These are phyloP conservation scores for Lepidium campestre DNA, from an alignment of 441 rosid species.

Conservation along the genomic window DNA sequence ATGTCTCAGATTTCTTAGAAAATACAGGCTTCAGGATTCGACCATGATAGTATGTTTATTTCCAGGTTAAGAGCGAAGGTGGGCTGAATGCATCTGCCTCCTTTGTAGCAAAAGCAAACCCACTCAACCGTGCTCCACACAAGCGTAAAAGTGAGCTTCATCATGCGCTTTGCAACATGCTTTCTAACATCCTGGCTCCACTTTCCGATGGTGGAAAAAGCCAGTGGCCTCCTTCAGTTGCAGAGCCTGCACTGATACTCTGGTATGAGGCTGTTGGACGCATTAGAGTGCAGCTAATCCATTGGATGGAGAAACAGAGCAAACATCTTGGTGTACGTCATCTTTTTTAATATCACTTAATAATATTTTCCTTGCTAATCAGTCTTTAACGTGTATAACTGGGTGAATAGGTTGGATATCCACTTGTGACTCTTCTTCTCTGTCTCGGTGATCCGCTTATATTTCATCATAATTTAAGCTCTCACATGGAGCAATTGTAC, in stretches of 20 bases:
- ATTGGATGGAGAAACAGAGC: constrained; percentile 99
- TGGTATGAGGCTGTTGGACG: constrained; percentile 99
- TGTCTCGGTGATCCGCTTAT: constrained; percentile 98
- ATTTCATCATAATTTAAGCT: constrained; percentile 77
- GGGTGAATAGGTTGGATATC: constrained; percentile 84
- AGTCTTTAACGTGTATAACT: constrained; percentile 23
- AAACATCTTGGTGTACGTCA: constrained; percentile 88
- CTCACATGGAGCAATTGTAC: constrained; percentile 98
- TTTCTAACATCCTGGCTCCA: constrained; percentile 92
- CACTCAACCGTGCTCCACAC: constrained; percentile 86
- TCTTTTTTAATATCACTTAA: background rate
- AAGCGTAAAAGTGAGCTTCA: constrained; percentile 96
- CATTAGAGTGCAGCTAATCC: constrained; percentile 76
- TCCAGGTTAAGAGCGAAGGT: constrained; percentile 94
- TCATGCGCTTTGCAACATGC: constrained; percentile 98
- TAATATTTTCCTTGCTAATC: constrained; percentile 3
- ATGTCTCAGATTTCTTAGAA: constrained; percentile 28
- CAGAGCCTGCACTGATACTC: constrained; percentile 85
- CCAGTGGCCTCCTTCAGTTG: constrained; percentile 98
- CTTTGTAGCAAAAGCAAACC: constrained; percentile 96
- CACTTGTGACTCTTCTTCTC: constrained; percentile 97
- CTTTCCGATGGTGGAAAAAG: constrained; percentile 94
- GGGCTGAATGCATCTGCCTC: constrained; percentile 99
- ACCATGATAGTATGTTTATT: constrained; percentile 30
- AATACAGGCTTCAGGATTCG: constrained; percentile 12